Evolutionary conservation across 805 yeast genomes (phyloP).

Genomic region (Wickerhamomyces silvicola): DNA sequence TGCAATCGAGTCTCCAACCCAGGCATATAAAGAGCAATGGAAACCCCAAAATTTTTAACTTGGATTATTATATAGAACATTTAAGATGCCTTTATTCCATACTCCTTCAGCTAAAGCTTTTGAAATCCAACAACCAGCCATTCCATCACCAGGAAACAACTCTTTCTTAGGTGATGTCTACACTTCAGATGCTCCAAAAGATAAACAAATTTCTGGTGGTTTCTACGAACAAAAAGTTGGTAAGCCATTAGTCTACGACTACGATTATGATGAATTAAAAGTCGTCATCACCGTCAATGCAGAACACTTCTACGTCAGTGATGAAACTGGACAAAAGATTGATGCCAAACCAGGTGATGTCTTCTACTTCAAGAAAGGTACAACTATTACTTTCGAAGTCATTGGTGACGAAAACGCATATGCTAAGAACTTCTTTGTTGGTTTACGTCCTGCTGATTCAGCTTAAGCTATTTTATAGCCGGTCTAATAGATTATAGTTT

Average conservation of each 20-base stretch:
- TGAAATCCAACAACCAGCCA: slow-evolving; percentile 47
- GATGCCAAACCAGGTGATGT: slow-evolving; percentile 59
- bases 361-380: slow-evolving; percentile 60
- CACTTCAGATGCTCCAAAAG: slow-evolving; percentile 55
- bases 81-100: slow-evolving; percentile 49
- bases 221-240: slow-evolving; percentile 67
- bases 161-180: slow-evolving; percentile 63
- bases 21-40: too few species aligned
- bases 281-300: slow-evolving; percentile 63
- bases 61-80: too few species aligned
- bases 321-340: slow-evolving; percentile 57
- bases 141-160: slow-evolving; percentile 61
- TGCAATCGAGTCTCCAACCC: too few species aligned
- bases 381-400: slow-evolving; percentile 59
- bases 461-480: slow-evolving; percentile 9
- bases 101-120: slow-evolving; percentile 47
- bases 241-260: slow-evolving; percentile 59
- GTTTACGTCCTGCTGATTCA: slow-evolving; percentile 46
- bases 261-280: slow-evolving; percentile 67
- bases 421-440: slow-evolving; percentile 59
- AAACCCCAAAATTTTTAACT: too few species aligned
- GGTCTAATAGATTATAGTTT: not conserved
- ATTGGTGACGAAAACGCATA: slow-evolving; percentile 39
- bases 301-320: slow-evolving; percentile 48
- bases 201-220: slow-evolving; percentile 57